Percentiles rank a stretch among this genome's conserved stretches.
Evolutionary conservation across 129 eudicot genomes (phyloP).

Genomic region (Tagetes erecta): DNA sequence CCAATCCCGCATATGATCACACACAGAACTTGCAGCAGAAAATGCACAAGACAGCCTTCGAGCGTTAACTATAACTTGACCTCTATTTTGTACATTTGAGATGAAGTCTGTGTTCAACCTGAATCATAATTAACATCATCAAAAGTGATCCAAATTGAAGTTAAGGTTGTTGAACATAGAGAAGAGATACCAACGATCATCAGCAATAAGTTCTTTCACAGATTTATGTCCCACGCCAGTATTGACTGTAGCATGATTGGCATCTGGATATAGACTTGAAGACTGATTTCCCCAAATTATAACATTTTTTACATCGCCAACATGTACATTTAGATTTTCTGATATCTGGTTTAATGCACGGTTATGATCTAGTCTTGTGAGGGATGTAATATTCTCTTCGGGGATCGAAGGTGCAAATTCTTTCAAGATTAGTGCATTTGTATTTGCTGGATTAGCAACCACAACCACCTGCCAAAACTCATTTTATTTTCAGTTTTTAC

Average conservation of each 20-base stretch:
- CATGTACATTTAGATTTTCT: constrained; percentile 67
- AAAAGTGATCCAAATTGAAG: background rate
- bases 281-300: constrained; percentile 95
- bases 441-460: constrained; percentile 14
- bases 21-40: constrained; percentile 86
- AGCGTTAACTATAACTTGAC: constrained; percentile 76
- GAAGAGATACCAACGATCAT: constrained; percentile 66
- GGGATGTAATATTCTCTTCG: constrained; percentile 75
- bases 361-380: constrained; percentile 91
- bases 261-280: constrained; percentile 84
- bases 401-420: constrained; percentile 96
- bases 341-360: constrained; percentile 83
- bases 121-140: constrained; percentile 22
- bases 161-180: background rate
- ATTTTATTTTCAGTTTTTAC: background rate
- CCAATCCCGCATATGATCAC: constrained; percentile 99
- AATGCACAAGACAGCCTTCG: constrained; percentile 88
- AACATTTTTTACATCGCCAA: constrained; percentile 76
- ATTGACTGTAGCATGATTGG: constrained; percentile 77
- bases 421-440: constrained; percentile 30
- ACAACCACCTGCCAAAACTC: constrained; percentile 6
- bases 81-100: constrained; percentile 79
- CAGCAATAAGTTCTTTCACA: constrained; percentile 61
- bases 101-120: constrained; percentile 83
- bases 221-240: constrained; percentile 66